Evolutionary conservation across 192 early-diverging fungal genomes (phyloP).

Genomic region (Coemansia sp.): DNA sequence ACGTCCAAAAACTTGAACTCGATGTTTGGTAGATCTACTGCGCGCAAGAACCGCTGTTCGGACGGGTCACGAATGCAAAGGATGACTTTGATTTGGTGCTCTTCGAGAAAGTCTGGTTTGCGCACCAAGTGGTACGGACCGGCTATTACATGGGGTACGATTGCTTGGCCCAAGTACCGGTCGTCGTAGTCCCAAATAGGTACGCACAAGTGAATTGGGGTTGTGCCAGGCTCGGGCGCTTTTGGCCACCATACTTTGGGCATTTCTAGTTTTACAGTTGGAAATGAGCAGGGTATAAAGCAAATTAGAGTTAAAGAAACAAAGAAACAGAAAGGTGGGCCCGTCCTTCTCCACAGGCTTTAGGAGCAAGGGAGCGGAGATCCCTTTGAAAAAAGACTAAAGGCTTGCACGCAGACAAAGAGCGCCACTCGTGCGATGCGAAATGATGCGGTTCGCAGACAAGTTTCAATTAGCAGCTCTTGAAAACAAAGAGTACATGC

Average conservation of each 20-base stretch:
- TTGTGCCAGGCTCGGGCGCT: slow-evolving; percentile 15
- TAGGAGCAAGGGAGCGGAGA: too few species aligned
- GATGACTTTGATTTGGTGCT: slow-evolving; percentile 70
- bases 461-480: too few species aligned
- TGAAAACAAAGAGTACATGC: too few species aligned
- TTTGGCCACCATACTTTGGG: slow-evolving; percentile 30
- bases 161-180: slow-evolving; percentile 38
- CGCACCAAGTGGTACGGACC: slow-evolving; percentile 77
- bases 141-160: slow-evolving; percentile 60
- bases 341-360: neutral
- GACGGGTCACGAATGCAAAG: slow-evolving; percentile 71
- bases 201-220: slow-evolving; percentile 31
- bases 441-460: too few species aligned
- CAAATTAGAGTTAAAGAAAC: neutral
- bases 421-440: too few species aligned
- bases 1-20: slow-evolving; percentile 70
- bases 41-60: slow-evolving; percentile 64
- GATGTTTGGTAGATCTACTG: slow-evolving; percentile 57
- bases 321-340: neutral
- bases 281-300: neutral
- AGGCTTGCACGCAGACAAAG: too few species aligned
- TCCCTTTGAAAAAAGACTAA: too few species aligned
- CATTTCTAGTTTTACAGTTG: neutral
- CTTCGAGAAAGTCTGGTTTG: slow-evolving; percentile 58
- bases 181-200: slow-evolving; percentile 44